Conservation (phyloP, 1,284 basidiomycete genomes). For the Phellinidium pouzarii region DNA sequence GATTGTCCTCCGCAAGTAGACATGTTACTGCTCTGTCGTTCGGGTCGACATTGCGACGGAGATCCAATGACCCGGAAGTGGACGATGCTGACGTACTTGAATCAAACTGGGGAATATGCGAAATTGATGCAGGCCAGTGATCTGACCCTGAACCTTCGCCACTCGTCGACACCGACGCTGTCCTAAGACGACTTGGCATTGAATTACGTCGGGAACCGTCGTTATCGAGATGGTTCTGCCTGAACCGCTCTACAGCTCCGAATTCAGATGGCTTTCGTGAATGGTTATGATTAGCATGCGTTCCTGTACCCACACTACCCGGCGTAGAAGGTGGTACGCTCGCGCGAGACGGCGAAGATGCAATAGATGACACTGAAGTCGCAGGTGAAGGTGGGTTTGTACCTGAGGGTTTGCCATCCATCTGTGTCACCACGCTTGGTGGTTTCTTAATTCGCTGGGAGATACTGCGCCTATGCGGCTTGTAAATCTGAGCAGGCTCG, state of each 20-base stretch:
- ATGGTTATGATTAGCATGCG: slow-evolving; percentile 46
- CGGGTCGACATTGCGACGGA: slow-evolving; percentile 63
- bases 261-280: slow-evolving; percentile 79
- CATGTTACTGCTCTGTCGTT: slow-evolving; percentile 82
- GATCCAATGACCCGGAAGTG: slow-evolving; percentile 71
- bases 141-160: slow-evolving; percentile 74
- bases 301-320: slow-evolving; percentile 30
- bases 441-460: slow-evolving; percentile 74
- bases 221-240: slow-evolving; percentile 68
- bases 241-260: slow-evolving; percentile 81
- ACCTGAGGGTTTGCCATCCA: slow-evolving; percentile 51
- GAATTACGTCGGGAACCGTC: slow-evolving; percentile 71
- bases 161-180: slow-evolving; percentile 76
- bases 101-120: slow-evolving; percentile 47
- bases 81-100: slow-evolving; percentile 55
- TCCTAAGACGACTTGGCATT: slow-evolving; percentile 81
- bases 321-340: slow-evolving; percentile 67
- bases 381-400: slow-evolving; percentile 83
- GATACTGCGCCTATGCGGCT: slow-evolving; percentile 58
- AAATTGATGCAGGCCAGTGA: slow-evolving; percentile 57
- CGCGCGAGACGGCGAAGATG: slow-evolving; percentile 82
- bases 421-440: slow-evolving; percentile 63
- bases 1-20: slow-evolving; percentile 95
- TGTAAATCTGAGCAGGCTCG: slow-evolving; percentile 50
- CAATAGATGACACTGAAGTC: slow-evolving; percentile 88